Base-by-base conservation (phyloP, 257 asterid genomes). In the Lavandula angustifolia region DNA sequence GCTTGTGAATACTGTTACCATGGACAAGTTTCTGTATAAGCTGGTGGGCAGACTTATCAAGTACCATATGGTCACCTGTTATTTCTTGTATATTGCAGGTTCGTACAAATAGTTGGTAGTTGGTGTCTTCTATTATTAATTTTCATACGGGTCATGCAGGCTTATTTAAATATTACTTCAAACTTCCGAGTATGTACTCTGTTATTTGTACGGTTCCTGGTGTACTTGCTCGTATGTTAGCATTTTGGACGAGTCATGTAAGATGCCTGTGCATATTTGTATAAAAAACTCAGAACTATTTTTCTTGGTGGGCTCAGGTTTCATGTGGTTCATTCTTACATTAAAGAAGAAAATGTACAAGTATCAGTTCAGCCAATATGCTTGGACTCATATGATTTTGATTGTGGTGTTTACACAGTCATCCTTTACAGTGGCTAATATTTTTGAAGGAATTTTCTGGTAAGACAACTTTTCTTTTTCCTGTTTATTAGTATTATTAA, bases 61-160 rank as follows among this genome's bases (percentile, higher is more conserved):
- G 85, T 92, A 92, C 79, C 99, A 89, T 64, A 89, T 87, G 96
- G 99, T 84, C 51, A 89, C 96, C 63, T 92, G 97, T 68, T 92
- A 92, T 78, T 87, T 83, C 85, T 79, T 78, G 72, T 92, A 92
- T 57, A 89, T 87, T 17, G 84, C 91, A 82, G 98, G 97, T 89
- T 64, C 49, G 88, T 80, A 61, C 60, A 43, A 3, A 22, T 22
- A 40, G 38, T 42, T 50, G 54, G 55, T 50, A 42, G 49, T 41
- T 40, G 63, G 43, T 47, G n/a, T n/a, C n/a, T n/a, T n/a, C n/a
- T n/a, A 1, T 66, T 22, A 11, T 11, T 52, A 9, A 4, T 54
- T 75, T 54, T 55, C 9, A 40, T 59, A 34, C 47, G 43, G 35
- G 65, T 52, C 46, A 38, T 13, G 66, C 14, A 17, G 54, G 22